Conservation (phyloP, 108 stramenopile species). For the Nitzschia sp. region DNA sequence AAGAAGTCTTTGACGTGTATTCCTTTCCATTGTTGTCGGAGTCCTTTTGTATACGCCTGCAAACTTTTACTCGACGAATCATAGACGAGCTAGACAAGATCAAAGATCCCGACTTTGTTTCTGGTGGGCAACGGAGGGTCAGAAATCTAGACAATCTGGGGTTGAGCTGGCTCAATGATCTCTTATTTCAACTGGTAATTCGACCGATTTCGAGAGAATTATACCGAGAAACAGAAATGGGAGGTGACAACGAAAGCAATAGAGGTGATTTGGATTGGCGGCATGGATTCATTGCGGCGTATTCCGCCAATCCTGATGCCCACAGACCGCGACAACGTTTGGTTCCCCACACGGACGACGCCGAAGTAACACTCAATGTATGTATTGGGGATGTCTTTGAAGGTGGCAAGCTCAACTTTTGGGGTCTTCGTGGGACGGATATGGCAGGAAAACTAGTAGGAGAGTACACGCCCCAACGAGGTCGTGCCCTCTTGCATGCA, state of each 20-base stretch:
- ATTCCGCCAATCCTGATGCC: slow-evolving; percentile 49
- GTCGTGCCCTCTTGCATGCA: slow-evolving; percentile 68
- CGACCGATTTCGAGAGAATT: slow-evolving; percentile 66
- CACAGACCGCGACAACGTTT: slow-evolving; percentile 60
- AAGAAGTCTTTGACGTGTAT: slow-evolving; percentile 78
- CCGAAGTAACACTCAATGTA: slow-evolving; percentile 82
- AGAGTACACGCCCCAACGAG: slow-evolving; percentile 51
- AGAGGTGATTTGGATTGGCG: slow-evolving; percentile 69
- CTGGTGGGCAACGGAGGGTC: neutral
- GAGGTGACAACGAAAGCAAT: neutral
- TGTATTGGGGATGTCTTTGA: slow-evolving; percentile 66
- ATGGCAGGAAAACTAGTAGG: slow-evolving; percentile 40
- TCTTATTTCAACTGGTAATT: slow-evolving; percentile 68
- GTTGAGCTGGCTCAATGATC: slow-evolving; percentile 70
- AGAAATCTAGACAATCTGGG: slow-evolving; percentile 71
- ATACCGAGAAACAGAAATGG: slow-evolving; percentile 49
- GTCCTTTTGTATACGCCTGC: slow-evolving; percentile 36
- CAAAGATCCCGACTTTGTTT: slow-evolving; percentile 19
- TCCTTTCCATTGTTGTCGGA: slow-evolving; percentile 62
- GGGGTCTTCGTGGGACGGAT: slow-evolving; percentile 66
- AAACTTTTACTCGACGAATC: slow-evolving; percentile 15
- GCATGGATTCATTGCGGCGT: slow-evolving; percentile 80
- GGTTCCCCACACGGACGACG: slow-evolving; percentile 84
- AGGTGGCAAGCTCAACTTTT: slow-evolving; percentile 70
- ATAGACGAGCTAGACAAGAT: slow-evolving; percentile 26